Base-by-base conservation (phyloP, 345 rosid species). In the Raphanus raphanistrum region DNA sequence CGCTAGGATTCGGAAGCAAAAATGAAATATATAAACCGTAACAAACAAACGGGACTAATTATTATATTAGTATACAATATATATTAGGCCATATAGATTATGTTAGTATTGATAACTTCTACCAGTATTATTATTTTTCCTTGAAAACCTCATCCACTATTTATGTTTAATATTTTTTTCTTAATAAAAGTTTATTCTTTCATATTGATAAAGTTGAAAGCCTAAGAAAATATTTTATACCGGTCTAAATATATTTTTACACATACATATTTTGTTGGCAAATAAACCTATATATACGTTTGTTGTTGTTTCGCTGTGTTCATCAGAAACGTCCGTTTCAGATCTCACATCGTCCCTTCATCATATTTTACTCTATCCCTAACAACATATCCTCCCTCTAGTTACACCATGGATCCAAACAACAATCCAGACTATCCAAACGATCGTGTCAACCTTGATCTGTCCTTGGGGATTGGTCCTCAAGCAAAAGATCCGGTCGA, bases 381-480 rank as follows among this genome's bases (percentile, higher is more conserved):
- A 16, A 10, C 45, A 16, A 7, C 26, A n/a, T 33, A 32, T 33
- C 7, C 8, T 63, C 7, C 15, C 26, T 63, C 12, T 41, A 5
- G 5, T 13, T 54, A 26, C 2, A 29, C 59, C 45, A 75, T 75
- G 78, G 3, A 6, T 57, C 70, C 3, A 35, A 25, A 74, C 17
- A 35, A 10, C 21, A 3, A 33, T 57, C n/a, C 29, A 8, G 26
- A 55, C 1, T 7, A 33, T 55, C 27, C 28, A 2, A 55, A 66
- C 3, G n/a, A 28, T 27, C 2, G 9, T 16, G 32, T 74, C 31
- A 16, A 5, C 63, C 79, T 75, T 11, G 67, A 75, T 17, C 67
- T 75, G 35, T 67, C 67, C 3, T 43, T 75, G 69, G 68, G 61
- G 2, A 9, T 13, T 41, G 4, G 43, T 68, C 4, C 48, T 66